Percentiles rank a stretch among this genome's conserved stretches.
Conservation (phyloP, 2,329 filamentous ascomycete genomes). For the Ciborinia camelliae region DNA sequence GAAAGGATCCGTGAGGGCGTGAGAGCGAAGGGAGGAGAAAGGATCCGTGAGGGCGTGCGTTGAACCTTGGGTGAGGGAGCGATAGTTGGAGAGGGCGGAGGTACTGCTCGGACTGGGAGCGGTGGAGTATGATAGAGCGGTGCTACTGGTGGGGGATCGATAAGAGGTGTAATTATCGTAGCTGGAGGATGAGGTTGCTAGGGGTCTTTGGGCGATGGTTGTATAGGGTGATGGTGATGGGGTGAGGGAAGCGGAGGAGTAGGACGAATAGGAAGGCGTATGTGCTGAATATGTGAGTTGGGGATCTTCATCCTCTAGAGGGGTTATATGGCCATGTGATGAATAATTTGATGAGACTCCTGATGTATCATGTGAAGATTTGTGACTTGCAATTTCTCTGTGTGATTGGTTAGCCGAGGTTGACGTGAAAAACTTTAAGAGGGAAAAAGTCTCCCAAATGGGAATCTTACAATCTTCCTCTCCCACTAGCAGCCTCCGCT, state of each 20-base stretch:
- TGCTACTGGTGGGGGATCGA: slow-evolving; percentile 23
- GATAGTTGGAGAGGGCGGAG: slow-evolving; percentile 6
- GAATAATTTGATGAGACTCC: background rate
- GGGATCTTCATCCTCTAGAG: slow-evolving; percentile 3
- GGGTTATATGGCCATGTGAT: background rate
- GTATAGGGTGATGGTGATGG: slow-evolving; percentile 6
- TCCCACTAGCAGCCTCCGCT: slow-evolving; percentile 33
- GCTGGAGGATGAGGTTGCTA: slow-evolving; percentile 10
- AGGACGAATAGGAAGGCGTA: background rate
- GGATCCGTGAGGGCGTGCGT: slow-evolving; percentile 23
- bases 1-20: slow-evolving; percentile 27
- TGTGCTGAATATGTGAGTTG: slow-evolving; percentile 8
- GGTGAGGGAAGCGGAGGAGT: background rate
- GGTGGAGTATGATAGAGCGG: slow-evolving; percentile 26
- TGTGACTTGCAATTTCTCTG: background rate
- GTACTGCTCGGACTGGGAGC: slow-evolving; percentile 15
- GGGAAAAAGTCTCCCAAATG: background rate
- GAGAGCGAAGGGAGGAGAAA: slow-evolving; percentile 28
- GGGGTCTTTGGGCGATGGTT: slow-evolving; percentile 23
- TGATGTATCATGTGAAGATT: slow-evolving; percentile 14
- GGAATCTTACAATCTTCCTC: slow-evolving; percentile 31
- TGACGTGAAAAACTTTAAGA: background rate
- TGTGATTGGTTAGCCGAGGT: background rate
- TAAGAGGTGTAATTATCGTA: slow-evolving; percentile 17
- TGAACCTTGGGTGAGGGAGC: background rate